Conservation (phyloP, 106 monocot genomes). For the Acorus gramineus region DNA sequence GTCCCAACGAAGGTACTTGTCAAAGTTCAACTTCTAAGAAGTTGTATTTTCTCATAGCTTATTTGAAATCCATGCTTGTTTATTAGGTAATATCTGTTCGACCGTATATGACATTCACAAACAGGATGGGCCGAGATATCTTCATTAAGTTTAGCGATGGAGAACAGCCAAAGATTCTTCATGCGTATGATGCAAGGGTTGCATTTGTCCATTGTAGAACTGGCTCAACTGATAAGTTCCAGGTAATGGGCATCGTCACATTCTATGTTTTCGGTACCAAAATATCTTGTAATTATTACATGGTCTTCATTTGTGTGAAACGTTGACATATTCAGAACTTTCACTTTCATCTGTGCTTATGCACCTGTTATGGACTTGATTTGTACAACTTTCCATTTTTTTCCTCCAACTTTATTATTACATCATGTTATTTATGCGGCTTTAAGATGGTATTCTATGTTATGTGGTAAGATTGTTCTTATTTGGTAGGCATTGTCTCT, state of each 20-base stretch:
- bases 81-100: slow-evolving; percentile 70
- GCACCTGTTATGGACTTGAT: too few relatives aligned
- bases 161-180: slow-evolving; percentile 57
- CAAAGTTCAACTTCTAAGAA: not conserved
- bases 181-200: slow-evolving; percentile 53
- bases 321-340: too few relatives aligned
- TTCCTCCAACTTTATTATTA: too few relatives aligned
- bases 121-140: slow-evolving; percentile 69
- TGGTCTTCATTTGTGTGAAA: not conserved
- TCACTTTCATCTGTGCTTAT: too few relatives aligned
- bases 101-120: slow-evolving; percentile 91
- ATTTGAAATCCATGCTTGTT: not conserved
- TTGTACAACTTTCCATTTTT: too few relatives aligned
- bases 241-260: slow-evolving; percentile 27
- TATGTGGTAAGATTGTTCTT: too few relatives aligned
- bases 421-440: too few relatives aligned
- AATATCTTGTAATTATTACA: not conserved
- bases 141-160: slow-evolving; percentile 50
- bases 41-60: not conserved
- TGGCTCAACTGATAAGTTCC: slow-evolving; percentile 49
- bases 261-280: not conserved
- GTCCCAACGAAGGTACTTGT: slow-evolving; percentile 83
- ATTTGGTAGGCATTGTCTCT: too few relatives aligned
- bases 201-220: slow-evolving; percentile 49
- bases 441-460: too few relatives aligned